Evolutionary conservation across 768 basidiomycete species (phyloP), one percentile per base, ranked within the genome.

Genomic region (Phlebiopsis gigantea): DNA sequence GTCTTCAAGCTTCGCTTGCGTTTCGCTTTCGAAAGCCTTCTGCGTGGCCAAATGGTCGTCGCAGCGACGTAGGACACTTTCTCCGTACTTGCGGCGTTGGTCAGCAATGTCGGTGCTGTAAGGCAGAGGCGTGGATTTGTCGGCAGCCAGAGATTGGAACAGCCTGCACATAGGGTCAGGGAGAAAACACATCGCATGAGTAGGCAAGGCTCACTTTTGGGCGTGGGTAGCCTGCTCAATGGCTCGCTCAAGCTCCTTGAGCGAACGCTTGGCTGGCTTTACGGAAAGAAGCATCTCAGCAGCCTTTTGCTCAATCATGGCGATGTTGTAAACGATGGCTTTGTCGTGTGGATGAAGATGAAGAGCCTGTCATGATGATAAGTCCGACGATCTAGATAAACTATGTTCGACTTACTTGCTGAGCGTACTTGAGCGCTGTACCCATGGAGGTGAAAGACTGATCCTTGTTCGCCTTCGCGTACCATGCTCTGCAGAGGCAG

Each of bases 291-390:
- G 73, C 73, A 98, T 79, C 69, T 98, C 96, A 0, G 93, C 90
- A 0, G 90, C 87, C 71, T 98, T 98, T 69, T 99, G 97, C 70
- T 95, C 87, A 30, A 98, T 93, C 89, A 99, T 95, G 54, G 96
- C 95, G 64, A 98, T 91, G 70, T 99, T 98, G 73, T 95, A 98
- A 43, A 93, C 59, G 50, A 88, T 84, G 2, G 93, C 90, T 67
- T 95, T 94, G 74, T 99, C 97, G 55, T 77, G 80, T 0, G 94
- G 93, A 61, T 88, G 85, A 5, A 93, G 71, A 61, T 91, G 87
- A 15, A 89, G 75, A 1, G 95, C 94, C 95, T 98, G 61, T 39
- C 8, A 9, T 9, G 34, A 39, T 39, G 17, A 2, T 39, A 17
- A 39, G 34, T 12, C 34, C 12, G 17, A 9, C 3, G 4, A 9